Percentiles rank a stretch among this genome's conserved stretches.
Conservation (phyloP, 2,329 filamentous ascomycete genomes). For the Paecilomyces fulvus region DNA sequence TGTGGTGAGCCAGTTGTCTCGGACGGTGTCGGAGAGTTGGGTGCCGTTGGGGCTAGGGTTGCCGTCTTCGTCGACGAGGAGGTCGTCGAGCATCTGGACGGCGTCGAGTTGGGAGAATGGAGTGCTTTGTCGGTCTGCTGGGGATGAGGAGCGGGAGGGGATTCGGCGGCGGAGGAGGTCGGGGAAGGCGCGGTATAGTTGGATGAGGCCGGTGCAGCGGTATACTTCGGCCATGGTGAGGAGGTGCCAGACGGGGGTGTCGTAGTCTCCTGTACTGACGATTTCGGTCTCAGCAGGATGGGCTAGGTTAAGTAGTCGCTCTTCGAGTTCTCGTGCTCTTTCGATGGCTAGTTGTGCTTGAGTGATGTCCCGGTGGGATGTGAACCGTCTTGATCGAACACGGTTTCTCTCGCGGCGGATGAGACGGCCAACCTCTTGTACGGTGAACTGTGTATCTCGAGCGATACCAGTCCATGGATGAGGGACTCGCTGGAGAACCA, state of each 20-base stretch:
- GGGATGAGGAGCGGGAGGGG: conserved; percentile 6
- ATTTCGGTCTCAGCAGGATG: conserved; percentile 41
- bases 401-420: conserved; percentile 28
- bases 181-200: conserved; percentile 48
- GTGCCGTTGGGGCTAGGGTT: conserved; percentile 21
- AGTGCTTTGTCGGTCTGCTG: not conserved
- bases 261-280: conserved; percentile 43
- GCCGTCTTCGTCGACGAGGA: not conserved
- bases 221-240: conserved; percentile 47
- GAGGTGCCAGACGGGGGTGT: conserved; percentile 46
- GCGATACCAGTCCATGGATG: conserved; percentile 34
- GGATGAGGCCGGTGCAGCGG: conserved; percentile 44
- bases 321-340: conserved; percentile 36
- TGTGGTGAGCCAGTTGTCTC: conserved; percentile 39
- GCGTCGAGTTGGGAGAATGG: not conserved
- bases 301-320: conserved; percentile 39
- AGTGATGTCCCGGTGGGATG: conserved; percentile 26
- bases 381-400: conserved; percentile 26
- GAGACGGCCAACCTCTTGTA: conserved; percentile 39
- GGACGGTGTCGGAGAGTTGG: conserved; percentile 9
- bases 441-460: conserved; percentile 26
- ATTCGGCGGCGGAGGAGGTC: conserved; percentile 41
- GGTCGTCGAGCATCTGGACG: not conserved
- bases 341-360: conserved; percentile 27
- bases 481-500: conserved; percentile 26